These are phyloP conservation scores for Alternaria sp. DNA, from an alignment of 2,329 filamentous ascomycete species.

Conservation along the genomic window DNA sequence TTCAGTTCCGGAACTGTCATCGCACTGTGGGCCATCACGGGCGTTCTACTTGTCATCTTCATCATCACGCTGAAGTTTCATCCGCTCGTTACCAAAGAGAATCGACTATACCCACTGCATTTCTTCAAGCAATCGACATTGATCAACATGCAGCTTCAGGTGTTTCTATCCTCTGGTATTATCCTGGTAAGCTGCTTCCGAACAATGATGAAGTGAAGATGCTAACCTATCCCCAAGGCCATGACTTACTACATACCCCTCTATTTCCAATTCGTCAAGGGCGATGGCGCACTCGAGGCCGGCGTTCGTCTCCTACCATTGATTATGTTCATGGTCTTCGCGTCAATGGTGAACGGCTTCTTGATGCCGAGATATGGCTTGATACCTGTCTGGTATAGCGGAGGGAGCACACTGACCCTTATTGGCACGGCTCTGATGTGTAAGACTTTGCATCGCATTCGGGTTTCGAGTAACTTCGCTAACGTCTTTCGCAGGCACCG, in stretches of 20 bases:
- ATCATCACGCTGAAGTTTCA: slow-evolving; percentile 52
- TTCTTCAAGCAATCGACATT: slow-evolving; percentile 43
- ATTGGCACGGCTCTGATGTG: slow-evolving; percentile 35
- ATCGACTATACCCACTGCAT: slow-evolving; percentile 59
- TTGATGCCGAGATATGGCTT: slow-evolving; percentile 26
- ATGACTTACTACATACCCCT: slow-evolving; percentile 35
- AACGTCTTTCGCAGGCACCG: slow-evolving; percentile 16
- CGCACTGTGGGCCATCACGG: slow-evolving; percentile 55
- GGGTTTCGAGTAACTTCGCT: background rate
- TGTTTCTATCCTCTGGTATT: slow-evolving; percentile 22
- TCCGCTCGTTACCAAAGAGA: slow-evolving; percentile 52
- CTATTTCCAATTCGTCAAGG: slow-evolving; percentile 33
- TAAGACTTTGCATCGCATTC: background rate
- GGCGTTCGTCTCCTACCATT: slow-evolving; percentile 37
- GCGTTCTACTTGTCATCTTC: slow-evolving; percentile 52
- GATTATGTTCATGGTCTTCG: slow-evolving; percentile 23
- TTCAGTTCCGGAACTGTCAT: slow-evolving; percentile 2
- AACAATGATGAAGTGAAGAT: background rate
- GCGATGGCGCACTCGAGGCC: slow-evolving; percentile 23
- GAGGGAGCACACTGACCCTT: slow-evolving; percentile 40
- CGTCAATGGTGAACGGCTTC: slow-evolving; percentile 25
- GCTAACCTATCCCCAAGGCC: background rate
- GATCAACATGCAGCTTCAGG: slow-evolving; percentile 14
- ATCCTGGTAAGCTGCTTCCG: background rate
- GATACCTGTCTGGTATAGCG: slow-evolving; percentile 25